Base-by-base conservation (phyloP, 306 rosid species). In the Prunus mongolica region DNA sequence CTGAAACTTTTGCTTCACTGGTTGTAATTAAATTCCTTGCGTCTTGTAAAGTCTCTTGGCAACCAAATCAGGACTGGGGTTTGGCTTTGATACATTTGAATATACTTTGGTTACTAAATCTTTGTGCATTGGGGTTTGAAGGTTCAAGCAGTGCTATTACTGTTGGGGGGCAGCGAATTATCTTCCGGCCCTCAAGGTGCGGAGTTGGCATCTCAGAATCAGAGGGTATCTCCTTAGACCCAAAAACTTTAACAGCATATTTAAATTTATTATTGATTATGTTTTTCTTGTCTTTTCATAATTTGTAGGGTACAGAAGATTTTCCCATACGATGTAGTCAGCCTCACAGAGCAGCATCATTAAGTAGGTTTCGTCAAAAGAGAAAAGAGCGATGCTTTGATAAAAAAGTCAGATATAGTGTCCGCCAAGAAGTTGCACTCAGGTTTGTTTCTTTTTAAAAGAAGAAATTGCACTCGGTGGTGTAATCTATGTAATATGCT, bases 381-480 rank as follows among this genome's bases (percentile, higher is more conserved):
- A 89, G 97, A 81, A 93, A 93, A 84, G 96, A 90, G 71, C 90
- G 97, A 28, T 85, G 90, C 88, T 93, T 89, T 72, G 98, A 93
- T 81, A 93, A 93, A 89, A 93, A 93, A 93, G 97, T 93, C 72
- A 82, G 98, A 88, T 93, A 93, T 74, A 41, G 91, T 65, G 98
- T 93, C n/a, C 98, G 98, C 67, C 98, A 93, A 82, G 98, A 93
- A 85, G 98, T 93, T 80, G 98, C 98, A 12, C 97, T 93, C 84
- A 93, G 97, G 98, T 89, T 15, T 8, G 67, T 13, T 25, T 61
- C 34, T 61, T 60, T 25, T 25, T 9, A 56, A 11, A 25, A 25
- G 15, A 6, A 60, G 7, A 60, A 60, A 2, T 27, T 13, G 19
- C 41, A 25, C 1, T 60, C 2, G 0, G 38, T 25, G 38, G 10